Percentiles rank a stretch among this genome's conserved stretches.
Conservation (phyloP, 139 green algal genomes). For the Coelastrella sp. region DNA sequence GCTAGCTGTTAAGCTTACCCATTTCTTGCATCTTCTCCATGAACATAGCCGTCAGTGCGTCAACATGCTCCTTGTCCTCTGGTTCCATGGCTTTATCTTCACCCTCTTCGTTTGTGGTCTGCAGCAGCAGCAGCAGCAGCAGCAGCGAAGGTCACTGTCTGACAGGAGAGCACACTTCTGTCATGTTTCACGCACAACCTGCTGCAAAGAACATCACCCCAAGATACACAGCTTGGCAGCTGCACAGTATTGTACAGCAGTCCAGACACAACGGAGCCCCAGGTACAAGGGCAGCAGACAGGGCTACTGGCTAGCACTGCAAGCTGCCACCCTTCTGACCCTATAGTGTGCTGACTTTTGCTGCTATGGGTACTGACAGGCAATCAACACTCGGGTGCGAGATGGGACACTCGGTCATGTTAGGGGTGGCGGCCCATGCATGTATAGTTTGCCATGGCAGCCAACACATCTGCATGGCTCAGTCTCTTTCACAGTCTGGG, state of each 20-base stretch:
- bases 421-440: too few species aligned
- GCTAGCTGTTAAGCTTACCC: neutral
- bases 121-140: neutral
- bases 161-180: neutral
- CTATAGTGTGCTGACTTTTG: too few species aligned
- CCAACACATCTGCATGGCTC: too few species aligned
- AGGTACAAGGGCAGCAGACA: neutral
- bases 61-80: neutral
- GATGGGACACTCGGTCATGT: too few species aligned
- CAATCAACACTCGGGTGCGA: too few species aligned
- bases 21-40: neutral
- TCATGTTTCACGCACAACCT: too few species aligned
- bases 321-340: neutral
- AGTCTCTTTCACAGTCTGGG: too few species aligned
- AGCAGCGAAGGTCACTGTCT: neutral
- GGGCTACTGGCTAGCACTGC: neutral
- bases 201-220: too few species aligned
- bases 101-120: neutral
- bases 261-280: neutral
- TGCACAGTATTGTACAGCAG: neutral
- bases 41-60: neutral
- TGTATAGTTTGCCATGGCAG: too few species aligned
- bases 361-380: too few species aligned
- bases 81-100: neutral
- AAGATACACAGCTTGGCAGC: too few species aligned